These are phyloP conservation scores for Metschnikowia borealis DNA, from an alignment of 805 yeast genomes.

Conservation along the genomic window DNA sequence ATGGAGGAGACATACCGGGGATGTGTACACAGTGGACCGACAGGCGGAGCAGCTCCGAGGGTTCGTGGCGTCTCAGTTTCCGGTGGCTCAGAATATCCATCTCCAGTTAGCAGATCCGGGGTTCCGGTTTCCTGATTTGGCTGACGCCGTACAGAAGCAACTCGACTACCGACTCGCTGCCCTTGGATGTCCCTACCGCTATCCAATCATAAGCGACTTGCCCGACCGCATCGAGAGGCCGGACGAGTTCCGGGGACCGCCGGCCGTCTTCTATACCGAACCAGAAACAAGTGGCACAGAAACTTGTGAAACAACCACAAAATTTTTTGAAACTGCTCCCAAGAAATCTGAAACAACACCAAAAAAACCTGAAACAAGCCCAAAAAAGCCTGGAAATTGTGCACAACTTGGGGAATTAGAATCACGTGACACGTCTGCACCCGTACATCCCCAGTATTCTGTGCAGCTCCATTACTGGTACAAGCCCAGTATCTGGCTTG, in stretches of 20 bases:
- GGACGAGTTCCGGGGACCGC: neutral
- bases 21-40: neutral
- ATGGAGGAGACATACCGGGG: neutral
- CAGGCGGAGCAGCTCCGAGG: conserved; percentile 10
- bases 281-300: neutral
- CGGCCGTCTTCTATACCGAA: conserved; percentile 1
- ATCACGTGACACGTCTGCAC: neutral
- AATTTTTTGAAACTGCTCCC: too few species aligned
- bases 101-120: conserved; percentile 36
- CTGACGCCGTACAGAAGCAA: conserved; percentile 42
- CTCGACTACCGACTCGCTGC: conserved; percentile 19
- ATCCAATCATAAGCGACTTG: conserved; percentile 11
- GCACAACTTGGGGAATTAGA: too few species aligned
- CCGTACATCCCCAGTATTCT: conserved; percentile 4
- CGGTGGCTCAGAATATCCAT: conserved; percentile 21
- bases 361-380: neutral
- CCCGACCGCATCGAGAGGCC: conserved; percentile 9
- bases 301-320: too few species aligned
- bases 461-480: conserved; percentile 38
- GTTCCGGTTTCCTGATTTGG: conserved; percentile 63
- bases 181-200: conserved; percentile 9
- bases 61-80: conserved; percentile 8
- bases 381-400: too few species aligned
- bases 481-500: conserved; percentile 43
- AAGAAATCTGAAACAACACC: neutral